Evolutionary conservation across 768 basidiomycete species (phyloP).

Genomic region (Trametes cinnabarina): DNA sequence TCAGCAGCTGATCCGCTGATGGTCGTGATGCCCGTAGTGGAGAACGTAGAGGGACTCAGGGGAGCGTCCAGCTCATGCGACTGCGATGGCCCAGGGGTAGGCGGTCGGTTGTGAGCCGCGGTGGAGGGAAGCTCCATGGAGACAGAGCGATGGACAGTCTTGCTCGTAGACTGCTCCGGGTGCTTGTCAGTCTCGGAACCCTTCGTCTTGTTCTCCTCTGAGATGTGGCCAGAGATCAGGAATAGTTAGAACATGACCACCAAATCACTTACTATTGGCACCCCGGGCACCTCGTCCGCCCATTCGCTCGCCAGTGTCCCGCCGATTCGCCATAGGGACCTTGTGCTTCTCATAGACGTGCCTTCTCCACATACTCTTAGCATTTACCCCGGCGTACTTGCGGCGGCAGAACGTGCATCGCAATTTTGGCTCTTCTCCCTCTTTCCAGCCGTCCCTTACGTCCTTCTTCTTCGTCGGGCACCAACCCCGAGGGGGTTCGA

Average conservation of each 20-base stretch:
- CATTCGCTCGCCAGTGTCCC: conserved; percentile 64
- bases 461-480: conserved; percentile 85
- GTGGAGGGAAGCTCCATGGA: conserved; percentile 1
- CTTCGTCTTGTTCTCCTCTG: conserved; percentile 21
- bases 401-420: conserved; percentile 84
- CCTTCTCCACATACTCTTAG: conserved; percentile 88
- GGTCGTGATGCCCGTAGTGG: background rate
- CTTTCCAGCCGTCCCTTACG: conserved; percentile 72
- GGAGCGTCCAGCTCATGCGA: background rate
- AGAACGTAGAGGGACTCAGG: background rate
- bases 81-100: background rate
- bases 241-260: background rate
- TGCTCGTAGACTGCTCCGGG: background rate
- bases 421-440: conserved; percentile 76
- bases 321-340: conserved; percentile 84
- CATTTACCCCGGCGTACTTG: conserved; percentile 83
- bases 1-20: background rate
- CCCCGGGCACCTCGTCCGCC: conserved; percentile 52
- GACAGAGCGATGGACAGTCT: background rate
- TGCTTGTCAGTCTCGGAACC: background rate
- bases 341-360: conserved; percentile 90
- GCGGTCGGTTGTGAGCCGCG: background rate
- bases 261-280: conserved; percentile 53
- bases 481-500: conserved; percentile 85
- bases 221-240: background rate